These are phyloP conservation scores for Taxillus chinensis DNA, from an alignment of 164 flowering plant genomes.

Conservation along the genomic window DNA sequence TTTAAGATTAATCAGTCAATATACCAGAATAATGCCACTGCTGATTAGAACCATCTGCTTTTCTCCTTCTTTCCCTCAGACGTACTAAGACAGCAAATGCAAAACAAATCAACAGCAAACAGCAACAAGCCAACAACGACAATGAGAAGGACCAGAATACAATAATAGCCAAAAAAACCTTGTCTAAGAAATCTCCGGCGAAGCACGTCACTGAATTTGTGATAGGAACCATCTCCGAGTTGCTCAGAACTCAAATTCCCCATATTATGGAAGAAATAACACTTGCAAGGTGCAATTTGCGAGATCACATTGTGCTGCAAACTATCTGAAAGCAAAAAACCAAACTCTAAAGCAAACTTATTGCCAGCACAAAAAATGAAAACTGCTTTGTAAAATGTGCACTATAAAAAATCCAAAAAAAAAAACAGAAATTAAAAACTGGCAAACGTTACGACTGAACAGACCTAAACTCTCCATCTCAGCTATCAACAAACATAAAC, in stretches of 20 bases:
- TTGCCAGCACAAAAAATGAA: too few relatives aligned
- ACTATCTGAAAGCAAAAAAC: constrained; percentile 38
- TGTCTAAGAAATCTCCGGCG: constrained; percentile 81
- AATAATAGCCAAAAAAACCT: constrained; percentile 27
- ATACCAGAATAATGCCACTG: constrained; percentile 23
- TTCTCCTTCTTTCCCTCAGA: constrained; percentile 43
- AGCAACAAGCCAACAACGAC: neutral
- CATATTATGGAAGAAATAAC: constrained; percentile 67
- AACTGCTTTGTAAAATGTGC: too few relatives aligned
- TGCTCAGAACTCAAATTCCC: constrained; percentile 33
- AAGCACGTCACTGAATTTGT: constrained; percentile 47
- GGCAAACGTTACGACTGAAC: neutral
- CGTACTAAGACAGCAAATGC: constrained; percentile 38
- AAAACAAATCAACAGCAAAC: neutral
- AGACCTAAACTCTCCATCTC: neutral
- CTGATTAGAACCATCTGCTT: constrained; percentile 16
- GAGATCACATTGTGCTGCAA: constrained; percentile 44
- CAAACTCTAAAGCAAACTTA: neutral
- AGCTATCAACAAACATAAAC: neutral
- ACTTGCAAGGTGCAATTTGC: constrained; percentile 67
- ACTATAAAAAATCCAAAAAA: too few relatives aligned
- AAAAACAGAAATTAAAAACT: too few relatives aligned
- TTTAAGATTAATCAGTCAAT: too few relatives aligned
- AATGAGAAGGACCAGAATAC: neutral
- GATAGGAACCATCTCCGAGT: constrained; percentile 17